Evolutionary conservation across 2,329 filamentous ascomycete genomes (phyloP).

Genomic region (Fusarium setosum): DNA sequence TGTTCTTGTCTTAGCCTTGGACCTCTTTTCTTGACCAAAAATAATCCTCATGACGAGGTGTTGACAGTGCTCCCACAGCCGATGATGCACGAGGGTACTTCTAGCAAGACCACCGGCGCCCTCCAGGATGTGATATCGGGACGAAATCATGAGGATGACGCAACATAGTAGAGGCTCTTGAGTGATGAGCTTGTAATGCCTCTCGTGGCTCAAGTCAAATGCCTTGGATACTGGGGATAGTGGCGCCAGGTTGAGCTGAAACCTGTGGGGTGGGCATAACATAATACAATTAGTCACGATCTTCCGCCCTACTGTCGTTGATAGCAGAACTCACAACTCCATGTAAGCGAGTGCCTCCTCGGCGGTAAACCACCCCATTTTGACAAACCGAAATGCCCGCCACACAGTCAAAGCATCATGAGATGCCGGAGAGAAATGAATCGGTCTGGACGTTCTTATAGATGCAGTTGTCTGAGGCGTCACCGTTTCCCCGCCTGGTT

Average conservation of each 20-base stretch:
- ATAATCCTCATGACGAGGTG: conserved; percentile 64
- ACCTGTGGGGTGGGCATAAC: neutral
- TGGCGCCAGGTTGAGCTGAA: conserved; percentile 22
- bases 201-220: conserved; percentile 60
- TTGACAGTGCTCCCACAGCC: conserved; percentile 65
- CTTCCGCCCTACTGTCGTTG: no score
- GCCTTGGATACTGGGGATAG: conserved; percentile 62
- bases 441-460: neutral
- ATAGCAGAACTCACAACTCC: conserved; percentile 53
- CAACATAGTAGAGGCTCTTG: conserved; percentile 64
- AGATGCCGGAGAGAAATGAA: neutral
- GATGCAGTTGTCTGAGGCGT: neutral
- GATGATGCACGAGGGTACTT: conserved; percentile 64
- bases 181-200: conserved; percentile 59
- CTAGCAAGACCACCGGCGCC: conserved; percentile 57
- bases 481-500: neutral
- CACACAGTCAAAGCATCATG: conserved; percentile 21
- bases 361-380: conserved; percentile 66
- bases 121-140: conserved; percentile 59
- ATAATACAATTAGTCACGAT: neutral
- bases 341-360: conserved; percentile 64
- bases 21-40: conserved; percentile 64
- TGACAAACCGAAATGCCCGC: conserved; percentile 56
- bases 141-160: conserved; percentile 66
- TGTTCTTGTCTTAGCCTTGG: conserved; percentile 59